phyloP scores from a whole-genome alignment of 2,329 filamentous ascomycete species.

The Penicillium verrucosum region DNA sequence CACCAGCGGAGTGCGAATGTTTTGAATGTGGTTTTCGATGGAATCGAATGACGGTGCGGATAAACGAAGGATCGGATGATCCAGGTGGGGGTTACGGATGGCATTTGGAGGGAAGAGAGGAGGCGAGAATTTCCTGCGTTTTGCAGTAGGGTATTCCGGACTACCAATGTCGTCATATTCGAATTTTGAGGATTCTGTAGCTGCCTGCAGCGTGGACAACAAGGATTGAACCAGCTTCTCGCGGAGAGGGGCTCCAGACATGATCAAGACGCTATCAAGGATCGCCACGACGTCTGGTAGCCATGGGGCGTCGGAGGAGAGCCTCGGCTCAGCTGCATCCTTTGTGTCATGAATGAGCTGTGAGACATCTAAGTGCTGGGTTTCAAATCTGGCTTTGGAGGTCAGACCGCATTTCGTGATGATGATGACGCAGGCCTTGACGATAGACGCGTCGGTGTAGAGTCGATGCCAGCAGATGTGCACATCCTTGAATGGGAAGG shows the following conservation, averaged over 20 bases:
- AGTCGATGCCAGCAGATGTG: slow-evolving; percentile 55
- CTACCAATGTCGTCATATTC: slow-evolving; percentile 4
- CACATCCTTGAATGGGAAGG: slow-evolving; percentile 57
- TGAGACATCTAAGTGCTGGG: slow-evolving; percentile 3
- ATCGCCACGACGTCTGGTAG: slow-evolving; percentile 60
- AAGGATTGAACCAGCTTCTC: slow-evolving; percentile 44
- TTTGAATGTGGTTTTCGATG: slow-evolving; percentile 61
- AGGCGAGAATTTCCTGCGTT: slow-evolving; percentile 33
- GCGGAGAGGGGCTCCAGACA: slow-evolving; percentile 64
- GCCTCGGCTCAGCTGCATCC: slow-evolving; percentile 13
- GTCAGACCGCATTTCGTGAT: slow-evolving; percentile 21
- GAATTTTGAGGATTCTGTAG: slow-evolving; percentile 2
- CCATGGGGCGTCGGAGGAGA: slow-evolving; percentile 36
- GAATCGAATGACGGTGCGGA: slow-evolving; percentile 52
- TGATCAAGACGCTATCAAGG: slow-evolving; percentile 74
- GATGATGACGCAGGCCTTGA: slow-evolving; percentile 41
- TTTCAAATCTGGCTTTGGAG: not conserved
- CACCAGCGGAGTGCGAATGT: slow-evolving; percentile 59
- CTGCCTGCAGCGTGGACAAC: slow-evolving; percentile 31
- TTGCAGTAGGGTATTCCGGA: slow-evolving; percentile 14
- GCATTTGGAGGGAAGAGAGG: slow-evolving; percentile 35
- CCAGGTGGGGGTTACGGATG: slow-evolving; percentile 33
- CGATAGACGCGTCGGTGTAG: slow-evolving; percentile 56
- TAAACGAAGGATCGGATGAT: slow-evolving; percentile 40
- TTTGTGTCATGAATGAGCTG: slow-evolving; percentile 17